A percentile compares a stretch with the other conserved stretches of the same genome.
These are phyloP conservation scores for Rhynchospora breviuscula DNA, from an alignment of 176 grass and related monocot genomes.

Conservation along the genomic window DNA sequence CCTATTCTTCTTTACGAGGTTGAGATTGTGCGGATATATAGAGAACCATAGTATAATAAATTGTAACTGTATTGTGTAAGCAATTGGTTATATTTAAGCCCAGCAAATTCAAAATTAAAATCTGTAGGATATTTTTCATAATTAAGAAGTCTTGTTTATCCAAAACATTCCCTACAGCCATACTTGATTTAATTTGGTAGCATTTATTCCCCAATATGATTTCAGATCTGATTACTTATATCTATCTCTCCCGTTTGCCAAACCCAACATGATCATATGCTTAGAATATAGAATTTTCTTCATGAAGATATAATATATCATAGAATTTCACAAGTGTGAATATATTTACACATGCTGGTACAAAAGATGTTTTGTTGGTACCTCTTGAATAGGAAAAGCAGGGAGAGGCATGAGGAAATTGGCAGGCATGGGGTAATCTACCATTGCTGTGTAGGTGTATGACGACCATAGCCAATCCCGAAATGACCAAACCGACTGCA, in stretches of 20 bases:
- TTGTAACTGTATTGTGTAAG: too few relatives aligned
- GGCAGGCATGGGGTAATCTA: constrained; percentile 68
- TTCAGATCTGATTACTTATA: neutral
- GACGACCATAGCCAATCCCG: constrained; percentile 63
- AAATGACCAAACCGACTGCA: constrained; percentile 38
- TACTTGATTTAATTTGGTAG: too few relatives aligned
- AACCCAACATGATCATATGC: neutral
- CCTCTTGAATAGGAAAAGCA: constrained; percentile 80
- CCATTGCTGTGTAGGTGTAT: constrained; percentile 72
- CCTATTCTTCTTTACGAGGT: too few relatives aligned
- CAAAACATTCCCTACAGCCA: too few relatives aligned
- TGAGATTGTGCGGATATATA: too few relatives aligned
- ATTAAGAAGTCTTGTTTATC: too few relatives aligned
- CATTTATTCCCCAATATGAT: too few relatives aligned
- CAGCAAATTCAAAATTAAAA: too few relatives aligned
- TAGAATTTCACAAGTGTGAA: neutral
- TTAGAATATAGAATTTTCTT: neutral
- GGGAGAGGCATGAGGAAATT: constrained; percentile 72
- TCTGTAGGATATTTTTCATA: too few relatives aligned
- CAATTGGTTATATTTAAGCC: too few relatives aligned
- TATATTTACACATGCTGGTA: neutral
- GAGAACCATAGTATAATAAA: too few relatives aligned
- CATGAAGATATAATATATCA: neutral
- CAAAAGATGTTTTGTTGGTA: constrained; percentile 1
- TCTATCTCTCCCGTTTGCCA: neutral